These are phyloP conservation scores for Cyclotella baltica DNA, from an alignment of 108 stramenopile species.

Conservation along the genomic window DNA sequence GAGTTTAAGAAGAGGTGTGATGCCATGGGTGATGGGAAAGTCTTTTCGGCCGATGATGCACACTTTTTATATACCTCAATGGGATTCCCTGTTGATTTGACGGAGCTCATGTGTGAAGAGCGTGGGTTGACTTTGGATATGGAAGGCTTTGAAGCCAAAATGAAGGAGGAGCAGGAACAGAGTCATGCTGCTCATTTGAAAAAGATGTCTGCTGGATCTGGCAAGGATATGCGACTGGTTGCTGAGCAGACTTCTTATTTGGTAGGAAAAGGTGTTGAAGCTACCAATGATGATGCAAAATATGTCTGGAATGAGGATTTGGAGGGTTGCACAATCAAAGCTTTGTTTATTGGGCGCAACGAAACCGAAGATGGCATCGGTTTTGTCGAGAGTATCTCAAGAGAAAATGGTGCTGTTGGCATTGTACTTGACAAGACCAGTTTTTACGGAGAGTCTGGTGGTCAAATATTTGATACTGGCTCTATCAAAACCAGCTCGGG, in stretches of 20 bases:
- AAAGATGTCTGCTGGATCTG: conserved; percentile 88
- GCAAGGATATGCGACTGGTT: conserved; percentile 95
- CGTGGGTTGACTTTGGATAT: conserved; percentile 91
- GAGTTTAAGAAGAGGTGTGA: conserved; percentile 91
- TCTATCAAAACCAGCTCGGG: conserved; percentile 60
- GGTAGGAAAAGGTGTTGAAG: conserved; percentile 67
- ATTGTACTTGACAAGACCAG: conserved; percentile 92
- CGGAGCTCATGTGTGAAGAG: conserved; percentile 99
- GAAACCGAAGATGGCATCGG: conserved; percentile 91
- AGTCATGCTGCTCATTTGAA: conserved; percentile 76
- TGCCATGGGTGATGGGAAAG: conserved; percentile 59
- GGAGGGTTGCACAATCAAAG: conserved; percentile 81
- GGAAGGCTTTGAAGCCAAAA: conserved; percentile 89
- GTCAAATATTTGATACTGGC: conserved; percentile 96
- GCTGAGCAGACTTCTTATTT: conserved; percentile 97
- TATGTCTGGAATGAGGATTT: conserved; percentile 90
- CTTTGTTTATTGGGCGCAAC: conserved; percentile 90
- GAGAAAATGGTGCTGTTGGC: conserved; percentile 85
- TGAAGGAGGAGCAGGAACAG: conserved; percentile 90
- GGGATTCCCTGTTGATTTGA: conserved; percentile 99
- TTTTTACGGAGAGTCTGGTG: conserved; percentile 98
- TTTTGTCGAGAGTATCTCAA: conserved; percentile 79
- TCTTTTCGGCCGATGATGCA: conserved; percentile 93
- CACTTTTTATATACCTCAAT: conserved; percentile 96
- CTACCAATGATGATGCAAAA: conserved; percentile 90